phyloP scores from a whole-genome alignment of 306 rosid genomes.

The Trifolium pratense region DNA sequence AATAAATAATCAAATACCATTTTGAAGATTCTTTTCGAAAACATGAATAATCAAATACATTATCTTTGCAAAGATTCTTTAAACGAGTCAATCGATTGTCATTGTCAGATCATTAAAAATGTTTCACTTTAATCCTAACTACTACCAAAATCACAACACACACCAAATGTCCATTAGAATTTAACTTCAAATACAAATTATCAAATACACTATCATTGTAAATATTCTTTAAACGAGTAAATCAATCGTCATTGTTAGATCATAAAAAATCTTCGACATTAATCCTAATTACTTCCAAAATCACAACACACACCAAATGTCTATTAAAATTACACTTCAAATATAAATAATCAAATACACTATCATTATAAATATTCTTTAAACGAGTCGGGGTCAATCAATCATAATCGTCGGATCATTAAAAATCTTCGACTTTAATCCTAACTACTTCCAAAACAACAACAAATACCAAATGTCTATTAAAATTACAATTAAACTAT shows the following conservation, averaged over 20 bases:
- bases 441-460: background rate
- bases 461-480: background rate
- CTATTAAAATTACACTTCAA: background rate
- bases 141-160: background rate
- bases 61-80: background rate
- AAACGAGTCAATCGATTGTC: background rate
- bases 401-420: background rate
- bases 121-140: background rate
- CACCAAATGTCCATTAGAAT: background rate
- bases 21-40: background rate
- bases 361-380: background rate
- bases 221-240: background rate
- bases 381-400: background rate
- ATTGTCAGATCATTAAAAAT: background rate
- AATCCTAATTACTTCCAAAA: background rate
- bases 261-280: background rate
- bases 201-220: background rate
- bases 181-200: no score
- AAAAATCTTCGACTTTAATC: background rate
- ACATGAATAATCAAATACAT: background rate
- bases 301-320: background rate
- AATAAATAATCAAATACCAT: conserved; percentile 30
- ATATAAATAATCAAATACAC: background rate
- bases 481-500: background rate
- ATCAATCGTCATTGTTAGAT: background rate